Evolutionary conservation across 768 basidiomycete species (phyloP).

Genomic region (Kwoniella newhampshirensis): DNA sequence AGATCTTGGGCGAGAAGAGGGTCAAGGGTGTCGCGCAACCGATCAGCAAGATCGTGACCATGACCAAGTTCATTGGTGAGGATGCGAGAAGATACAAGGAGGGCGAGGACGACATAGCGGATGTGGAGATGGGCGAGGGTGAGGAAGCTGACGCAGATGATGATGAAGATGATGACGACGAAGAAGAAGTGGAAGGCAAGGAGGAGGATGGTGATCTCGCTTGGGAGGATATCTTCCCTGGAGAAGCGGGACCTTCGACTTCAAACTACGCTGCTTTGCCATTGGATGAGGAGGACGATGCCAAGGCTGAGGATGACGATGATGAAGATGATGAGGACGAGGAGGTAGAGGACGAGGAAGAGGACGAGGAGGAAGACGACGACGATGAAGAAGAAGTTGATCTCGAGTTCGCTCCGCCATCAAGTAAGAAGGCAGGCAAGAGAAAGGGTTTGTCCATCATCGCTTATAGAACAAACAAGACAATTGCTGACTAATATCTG

Average conservation of each 20-base stretch:
- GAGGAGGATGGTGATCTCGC: constrained; percentile 57
- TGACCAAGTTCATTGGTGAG: constrained; percentile 80
- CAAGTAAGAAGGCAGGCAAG: constrained; percentile 41
- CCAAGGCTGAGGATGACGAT: constrained; percentile 21
- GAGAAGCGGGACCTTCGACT: constrained; percentile 57
- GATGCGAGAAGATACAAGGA: constrained; percentile 66
- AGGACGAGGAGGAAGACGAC: constrained; percentile 47
- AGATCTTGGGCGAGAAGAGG: constrained; percentile 56
- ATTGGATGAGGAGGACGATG: constrained; percentile 49
- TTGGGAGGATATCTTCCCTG: constrained; percentile 81
- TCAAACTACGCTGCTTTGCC: constrained; percentile 52
- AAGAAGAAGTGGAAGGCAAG: constrained; percentile 54
- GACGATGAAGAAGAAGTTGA: constrained; percentile 40
- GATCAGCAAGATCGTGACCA: constrained; percentile 80
- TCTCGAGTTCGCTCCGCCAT: constrained; percentile 14
- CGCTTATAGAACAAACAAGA: neutral
- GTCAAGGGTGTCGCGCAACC: constrained; percentile 76
- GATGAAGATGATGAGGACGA: constrained; percentile 28
- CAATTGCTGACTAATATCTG: neutral
- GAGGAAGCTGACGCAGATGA: constrained; percentile 35
- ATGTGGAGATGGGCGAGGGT: constrained; percentile 49
- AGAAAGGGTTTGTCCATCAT: constrained; percentile 27
- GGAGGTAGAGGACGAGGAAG: constrained; percentile 42
- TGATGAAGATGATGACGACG: constrained; percentile 53
- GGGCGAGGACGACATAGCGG: constrained; percentile 41